phyloP scores from a whole-genome alignment of 2,329 filamentous ascomycete species.

The Hypoxylon sp. region DNA sequence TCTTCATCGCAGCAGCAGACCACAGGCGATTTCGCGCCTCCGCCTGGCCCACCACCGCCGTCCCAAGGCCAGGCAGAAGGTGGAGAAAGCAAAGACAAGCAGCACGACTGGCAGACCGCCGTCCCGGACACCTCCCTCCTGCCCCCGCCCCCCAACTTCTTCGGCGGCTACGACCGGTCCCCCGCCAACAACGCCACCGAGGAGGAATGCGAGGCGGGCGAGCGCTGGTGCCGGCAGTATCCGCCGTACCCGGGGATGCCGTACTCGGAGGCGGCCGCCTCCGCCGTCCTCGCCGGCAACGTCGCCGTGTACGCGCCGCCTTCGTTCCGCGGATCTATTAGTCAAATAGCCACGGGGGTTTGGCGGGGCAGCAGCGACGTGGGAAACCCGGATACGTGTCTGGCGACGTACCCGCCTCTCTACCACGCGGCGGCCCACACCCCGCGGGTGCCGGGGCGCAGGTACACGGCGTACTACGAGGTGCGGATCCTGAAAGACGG shows the following conservation, averaged over 20 bases:
- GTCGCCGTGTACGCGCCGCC: slow-evolving; percentile 66
- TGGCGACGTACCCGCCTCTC: slow-evolving; percentile 76
- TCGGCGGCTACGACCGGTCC: slow-evolving; percentile 71
- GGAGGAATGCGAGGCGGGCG: slow-evolving; percentile 72
- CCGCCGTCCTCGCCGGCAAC: slow-evolving; percentile 63
- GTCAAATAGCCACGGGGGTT: slow-evolving; percentile 60
- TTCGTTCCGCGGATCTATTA: slow-evolving; percentile 61
- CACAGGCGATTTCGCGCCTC: slow-evolving; percentile 52
- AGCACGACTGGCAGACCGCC: slow-evolving; percentile 77
- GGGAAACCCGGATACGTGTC: slow-evolving; percentile 68
- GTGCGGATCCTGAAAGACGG: slow-evolving; percentile 65
- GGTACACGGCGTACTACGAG: slow-evolving; percentile 78
- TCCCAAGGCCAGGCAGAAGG: not conserved
- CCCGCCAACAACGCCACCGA: slow-evolving; percentile 76
- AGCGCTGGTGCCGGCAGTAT: slow-evolving; percentile 72
- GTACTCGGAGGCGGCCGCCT: slow-evolving; percentile 57
- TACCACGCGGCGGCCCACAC: slow-evolving; percentile 72
- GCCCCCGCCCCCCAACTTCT: slow-evolving; percentile 77
- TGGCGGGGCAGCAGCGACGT: slow-evolving; percentile 61
- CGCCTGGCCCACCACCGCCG: slow-evolving; percentile 52
- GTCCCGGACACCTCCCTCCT: slow-evolving; percentile 80
- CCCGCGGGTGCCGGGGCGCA: slow-evolving; percentile 58
- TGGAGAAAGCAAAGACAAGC: slow-evolving; percentile 24
- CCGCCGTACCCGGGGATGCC: slow-evolving; percentile 67
- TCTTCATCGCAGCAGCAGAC: not conserved